phyloP scores from a whole-genome alignment of 2,329 filamentous ascomycete species.

The Sporothrix humicola region DNA sequence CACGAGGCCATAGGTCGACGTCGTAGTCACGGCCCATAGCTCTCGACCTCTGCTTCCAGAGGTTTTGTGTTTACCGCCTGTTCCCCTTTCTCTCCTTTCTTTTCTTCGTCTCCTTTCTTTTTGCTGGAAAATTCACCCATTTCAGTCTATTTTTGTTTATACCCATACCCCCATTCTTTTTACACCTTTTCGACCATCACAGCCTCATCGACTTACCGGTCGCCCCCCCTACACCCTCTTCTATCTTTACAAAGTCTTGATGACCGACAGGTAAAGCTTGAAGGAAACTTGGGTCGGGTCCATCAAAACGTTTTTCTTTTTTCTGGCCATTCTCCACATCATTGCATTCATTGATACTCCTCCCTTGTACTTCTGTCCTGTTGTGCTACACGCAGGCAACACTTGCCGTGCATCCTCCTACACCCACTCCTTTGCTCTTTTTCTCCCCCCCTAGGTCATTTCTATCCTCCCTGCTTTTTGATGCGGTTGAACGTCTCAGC shows the following conservation, averaged over 20 bases:
- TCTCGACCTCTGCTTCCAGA: background rate
- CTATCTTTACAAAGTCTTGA: conserved; percentile 7
- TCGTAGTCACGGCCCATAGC: conserved; percentile 12
- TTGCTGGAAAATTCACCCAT: background rate
- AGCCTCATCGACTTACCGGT: conserved; percentile 17
- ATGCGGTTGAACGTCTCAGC: conserved; percentile 8
- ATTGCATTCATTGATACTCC: conserved; percentile 23
- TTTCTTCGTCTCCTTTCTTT: background rate
- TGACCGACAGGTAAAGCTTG: conserved; percentile 1
- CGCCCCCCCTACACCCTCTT: background rate
- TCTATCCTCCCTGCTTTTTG: background rate
- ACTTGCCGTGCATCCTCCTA: conserved; percentile 17
- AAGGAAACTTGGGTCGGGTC: conserved; percentile 14
- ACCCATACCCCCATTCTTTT: conserved; percentile 5
- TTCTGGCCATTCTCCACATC: conserved; percentile 23
- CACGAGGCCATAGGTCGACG: conserved; percentile 21
- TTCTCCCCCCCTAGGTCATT: background rate
- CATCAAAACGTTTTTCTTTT: background rate
- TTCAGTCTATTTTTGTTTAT: conserved; percentile 2
- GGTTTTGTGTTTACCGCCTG: no score
- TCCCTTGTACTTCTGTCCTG: conserved; percentile 28
- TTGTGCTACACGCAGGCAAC: conserved; percentile 28
- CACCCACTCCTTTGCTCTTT: conserved; percentile 16
- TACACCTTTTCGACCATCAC: background rate
- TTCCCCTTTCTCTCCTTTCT: background rate